Conservation (phyloP, 495 filamentous ascomycete species). For the Penicillium chermesinum region DNA sequence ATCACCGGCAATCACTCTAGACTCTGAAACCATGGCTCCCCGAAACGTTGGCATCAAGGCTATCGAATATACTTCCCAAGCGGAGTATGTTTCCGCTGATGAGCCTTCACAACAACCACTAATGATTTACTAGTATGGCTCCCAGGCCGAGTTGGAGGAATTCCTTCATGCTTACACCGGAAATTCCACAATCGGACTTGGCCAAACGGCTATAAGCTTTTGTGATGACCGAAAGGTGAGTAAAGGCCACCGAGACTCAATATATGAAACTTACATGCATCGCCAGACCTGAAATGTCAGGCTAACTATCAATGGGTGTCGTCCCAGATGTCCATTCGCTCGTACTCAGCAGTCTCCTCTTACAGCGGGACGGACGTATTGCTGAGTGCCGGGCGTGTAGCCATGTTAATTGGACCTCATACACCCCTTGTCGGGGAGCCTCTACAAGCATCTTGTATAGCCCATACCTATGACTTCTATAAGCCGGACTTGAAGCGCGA, state of each 20-base stretch:
- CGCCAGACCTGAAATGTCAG: no score
- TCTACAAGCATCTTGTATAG: constrained; percentile 83
- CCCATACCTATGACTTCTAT: constrained; percentile 97
- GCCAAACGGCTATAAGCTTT: constrained; percentile 99
- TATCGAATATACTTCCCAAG: constrained; percentile 98
- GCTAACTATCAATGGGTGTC: constrained; percentile 2
- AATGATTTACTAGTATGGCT: constrained; percentile 71
- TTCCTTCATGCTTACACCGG: constrained; percentile 90
- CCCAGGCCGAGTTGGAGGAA: constrained; percentile 90
- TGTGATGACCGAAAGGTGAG: constrained; percentile 98
- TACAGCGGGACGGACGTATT: constrained; percentile 96
- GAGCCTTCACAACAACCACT: background rate
- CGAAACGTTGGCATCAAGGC: constrained; percentile 98
- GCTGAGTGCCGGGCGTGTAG: constrained; percentile 90
- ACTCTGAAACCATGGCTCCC: constrained; percentile 20
- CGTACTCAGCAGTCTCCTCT: constrained; percentile 78
- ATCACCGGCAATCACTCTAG: background rate
- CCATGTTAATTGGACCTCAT: constrained; percentile 87
- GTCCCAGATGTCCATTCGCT: constrained; percentile 90
- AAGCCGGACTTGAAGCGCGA: constrained; percentile 96
- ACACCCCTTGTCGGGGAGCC: constrained; percentile 86
- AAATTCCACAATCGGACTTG: constrained; percentile 98
- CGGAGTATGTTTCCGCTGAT: constrained; percentile 59
- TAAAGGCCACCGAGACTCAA: no score
- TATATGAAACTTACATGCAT: no score